Evolutionary conservation across 495 filamentous ascomycete genomes (phyloP).

Genomic region (Pyronema domesticum): DNA sequence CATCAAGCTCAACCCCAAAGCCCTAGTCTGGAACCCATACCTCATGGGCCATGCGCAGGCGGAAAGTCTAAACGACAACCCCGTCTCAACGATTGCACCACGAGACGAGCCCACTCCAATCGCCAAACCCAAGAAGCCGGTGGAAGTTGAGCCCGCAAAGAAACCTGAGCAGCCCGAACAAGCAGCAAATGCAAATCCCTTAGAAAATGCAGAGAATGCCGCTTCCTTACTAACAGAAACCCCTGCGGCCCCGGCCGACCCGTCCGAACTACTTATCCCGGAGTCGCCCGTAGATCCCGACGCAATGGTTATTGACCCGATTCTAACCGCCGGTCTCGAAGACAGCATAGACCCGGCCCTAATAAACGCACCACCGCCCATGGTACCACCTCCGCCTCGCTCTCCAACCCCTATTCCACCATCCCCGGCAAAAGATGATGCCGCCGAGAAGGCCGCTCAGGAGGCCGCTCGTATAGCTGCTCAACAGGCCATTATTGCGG

Average conservation of each 20-base stretch:
- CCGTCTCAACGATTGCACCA: constrained; percentile 66
- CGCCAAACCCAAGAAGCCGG: not conserved
- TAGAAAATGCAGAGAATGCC: too few species aligned
- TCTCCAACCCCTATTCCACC: constrained; percentile 9
- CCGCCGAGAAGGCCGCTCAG: not conserved
- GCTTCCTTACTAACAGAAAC: too few species aligned
- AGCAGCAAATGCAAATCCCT: not conserved
- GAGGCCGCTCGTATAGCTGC: constrained; percentile 25
- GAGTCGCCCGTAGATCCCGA: not conserved
- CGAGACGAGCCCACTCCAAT: constrained; percentile 38
- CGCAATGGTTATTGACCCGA: not conserved
- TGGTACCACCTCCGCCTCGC: constrained; percentile 8
- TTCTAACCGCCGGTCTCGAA: not conserved
- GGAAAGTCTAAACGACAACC: constrained; percentile 37
- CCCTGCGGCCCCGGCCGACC: too few species aligned
- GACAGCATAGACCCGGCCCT: not conserved
- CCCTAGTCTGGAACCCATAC: constrained; percentile 90
- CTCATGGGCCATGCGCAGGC: constrained; percentile 81
- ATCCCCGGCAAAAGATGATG: constrained; percentile 4
- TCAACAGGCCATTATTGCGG: constrained; percentile 20
- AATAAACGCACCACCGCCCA: constrained; percentile 4
- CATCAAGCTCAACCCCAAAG: constrained; percentile 62
- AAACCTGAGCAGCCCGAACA: not conserved
- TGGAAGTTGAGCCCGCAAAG: not conserved
- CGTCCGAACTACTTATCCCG: too few species aligned